Evolutionary conservation across 805 yeast species (phyloP), one percentile per base, ranked within the genome.

Genomic region (Candida insectorum): DNA sequence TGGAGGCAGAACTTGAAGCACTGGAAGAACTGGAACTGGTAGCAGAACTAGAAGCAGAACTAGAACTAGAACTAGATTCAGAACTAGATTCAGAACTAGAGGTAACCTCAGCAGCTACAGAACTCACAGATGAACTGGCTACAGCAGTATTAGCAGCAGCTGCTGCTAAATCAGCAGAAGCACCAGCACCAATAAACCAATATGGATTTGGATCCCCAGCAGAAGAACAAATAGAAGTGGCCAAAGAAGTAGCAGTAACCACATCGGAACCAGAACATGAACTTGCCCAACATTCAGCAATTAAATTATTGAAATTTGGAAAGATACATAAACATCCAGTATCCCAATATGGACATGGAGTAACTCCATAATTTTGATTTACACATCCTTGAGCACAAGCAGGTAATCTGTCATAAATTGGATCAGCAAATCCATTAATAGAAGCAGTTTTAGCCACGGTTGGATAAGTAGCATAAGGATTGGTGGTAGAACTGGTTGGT

Each of bases 361-460:
- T 61, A 30, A 48, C 42, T 4, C 56, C 55, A 28, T 68, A 60
- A 33, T 54, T 43, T 26, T 52, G 45, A 31, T 57, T 46, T 9
- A 64, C 69, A 49, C 75, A 70, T 2, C 47, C 43, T 31, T 54
- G 36, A 26, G 74, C 76, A 48, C 75, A 69, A 1, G 45, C 32
- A 24, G 76, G 75, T 14, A 69, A 47, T 5, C 38, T 28, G 19
- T 40, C 48, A 40, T 56, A 57, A 31, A 70, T 61, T 13, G 62
- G 62, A 47, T 70, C 76, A 18, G 75, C 74, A 35, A 70, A 69
- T 1, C 76, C 76, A 40, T 70, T 70, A 37, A 66, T 56, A 25
- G 63, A 45, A 19, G 74, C 75, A 18, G 74, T 66, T 40, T 64
- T 50, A 12, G 73, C 64, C 19, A 70, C 73, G 6, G 48, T 37